A percentile compares a stretch with the other conserved stretches of the same genome.
These are phyloP conservation scores for Malassezia restricta DNA, from an alignment of 1,284 basidiomycete species.

Conservation along the genomic window DNA sequence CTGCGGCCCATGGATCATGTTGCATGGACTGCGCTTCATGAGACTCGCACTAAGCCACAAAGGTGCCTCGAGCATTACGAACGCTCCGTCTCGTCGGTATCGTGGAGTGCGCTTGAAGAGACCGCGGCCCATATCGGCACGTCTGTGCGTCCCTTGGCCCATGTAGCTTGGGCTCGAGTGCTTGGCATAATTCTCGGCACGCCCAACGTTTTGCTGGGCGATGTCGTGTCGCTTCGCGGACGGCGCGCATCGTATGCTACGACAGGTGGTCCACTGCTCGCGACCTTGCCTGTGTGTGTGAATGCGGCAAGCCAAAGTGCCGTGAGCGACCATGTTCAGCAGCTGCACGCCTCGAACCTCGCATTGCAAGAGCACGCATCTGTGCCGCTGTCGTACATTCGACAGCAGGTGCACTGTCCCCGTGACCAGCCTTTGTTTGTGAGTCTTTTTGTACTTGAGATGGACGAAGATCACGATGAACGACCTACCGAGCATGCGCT, in stretches of 20 bases:
- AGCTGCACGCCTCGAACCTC: constrained; percentile 22
- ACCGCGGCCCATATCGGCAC: constrained; percentile 24
- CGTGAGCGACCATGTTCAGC: constrained; percentile 19
- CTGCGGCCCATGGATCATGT: constrained; percentile 17
- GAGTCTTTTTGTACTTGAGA: constrained; percentile 43
- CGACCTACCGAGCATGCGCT: constrained; percentile 5
- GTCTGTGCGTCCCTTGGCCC: constrained; percentile 42
- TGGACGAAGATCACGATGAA: constrained; percentile 10
- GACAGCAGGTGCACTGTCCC: constrained; percentile 27
- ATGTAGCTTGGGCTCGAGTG: constrained; percentile 43
- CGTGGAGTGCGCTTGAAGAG: constrained; percentile 21
- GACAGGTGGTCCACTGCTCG: constrained; percentile 34
- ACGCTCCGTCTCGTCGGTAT: background rate
- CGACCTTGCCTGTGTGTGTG: constrained; percentile 38
- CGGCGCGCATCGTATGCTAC: constrained; percentile 21
- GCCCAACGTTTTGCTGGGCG: constrained; percentile 32
- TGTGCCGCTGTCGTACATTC: constrained; percentile 22
- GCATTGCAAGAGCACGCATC: constrained; percentile 21
- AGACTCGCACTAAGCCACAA: background rate
- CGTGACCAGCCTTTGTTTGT: constrained; percentile 34
- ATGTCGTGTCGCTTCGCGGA: constrained; percentile 33
- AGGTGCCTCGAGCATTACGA: background rate
- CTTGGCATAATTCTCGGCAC: constrained; percentile 38
- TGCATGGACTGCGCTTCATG: constrained; percentile 19
- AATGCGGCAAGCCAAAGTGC: constrained; percentile 11